Evolutionary conservation across 345 rosid genomes (phyloP).

Genomic region (Citrus australasica): DNA sequence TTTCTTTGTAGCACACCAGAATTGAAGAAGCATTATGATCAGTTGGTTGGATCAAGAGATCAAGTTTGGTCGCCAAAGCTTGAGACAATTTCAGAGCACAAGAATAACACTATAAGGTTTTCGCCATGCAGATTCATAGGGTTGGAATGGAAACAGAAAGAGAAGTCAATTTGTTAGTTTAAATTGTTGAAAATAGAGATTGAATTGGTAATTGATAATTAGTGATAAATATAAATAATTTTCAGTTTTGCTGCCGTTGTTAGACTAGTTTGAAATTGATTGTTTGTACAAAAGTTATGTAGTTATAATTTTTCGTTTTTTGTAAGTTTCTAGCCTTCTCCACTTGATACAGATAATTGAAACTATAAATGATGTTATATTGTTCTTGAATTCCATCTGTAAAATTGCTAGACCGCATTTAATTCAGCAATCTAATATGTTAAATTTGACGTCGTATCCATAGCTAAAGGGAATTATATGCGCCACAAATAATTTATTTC

Average conservation of each 20-base stretch:
- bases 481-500: too few relatives aligned
- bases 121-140: constrained; percentile 63
- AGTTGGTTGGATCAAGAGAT: constrained; percentile 62
- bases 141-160: constrained; percentile 49
- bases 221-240: background rate
- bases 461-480: too few relatives aligned
- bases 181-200: background rate
- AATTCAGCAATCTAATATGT: too few relatives aligned
- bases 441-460: too few relatives aligned
- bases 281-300: background rate
- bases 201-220: too few relatives aligned
- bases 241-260: background rate
- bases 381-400: too few relatives aligned
- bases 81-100: constrained; percentile 73
- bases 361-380: background rate
- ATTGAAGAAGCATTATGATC: constrained; percentile 79
- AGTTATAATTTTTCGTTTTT: too few relatives aligned
- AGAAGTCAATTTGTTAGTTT: background rate
- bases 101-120: constrained; percentile 40
- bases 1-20: constrained; percentile 87
- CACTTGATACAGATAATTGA: background rate
- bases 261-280: background rate
- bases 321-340: background rate
- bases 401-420: too few relatives aligned
- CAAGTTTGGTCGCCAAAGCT: constrained; percentile 86